phyloP scores from a whole-genome alignment of 2,329 filamentous ascomycete species.

The Cercospora nicotianae region DNA sequence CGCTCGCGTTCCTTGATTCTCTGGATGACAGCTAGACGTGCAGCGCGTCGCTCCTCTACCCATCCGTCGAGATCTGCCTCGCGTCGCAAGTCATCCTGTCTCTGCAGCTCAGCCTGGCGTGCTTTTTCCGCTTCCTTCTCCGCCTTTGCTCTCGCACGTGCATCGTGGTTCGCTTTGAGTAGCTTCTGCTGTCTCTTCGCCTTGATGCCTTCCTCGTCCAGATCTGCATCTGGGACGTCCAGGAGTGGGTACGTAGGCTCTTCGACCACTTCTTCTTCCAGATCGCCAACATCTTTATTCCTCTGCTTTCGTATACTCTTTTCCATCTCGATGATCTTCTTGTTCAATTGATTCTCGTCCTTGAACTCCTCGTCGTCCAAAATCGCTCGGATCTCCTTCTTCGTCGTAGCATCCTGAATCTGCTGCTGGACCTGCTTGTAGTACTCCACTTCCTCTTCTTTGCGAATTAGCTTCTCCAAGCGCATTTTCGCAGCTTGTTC shows the following conservation, averaged over 20 bases:
- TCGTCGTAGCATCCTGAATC: constrained; percentile 69
- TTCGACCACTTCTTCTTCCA: constrained; percentile 74
- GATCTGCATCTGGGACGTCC: constrained; percentile 84
- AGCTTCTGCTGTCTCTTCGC: constrained; percentile 89
- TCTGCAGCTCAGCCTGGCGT: constrained; percentile 76
- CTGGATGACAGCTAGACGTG: constrained; percentile 68
- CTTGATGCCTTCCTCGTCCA: constrained; percentile 88
- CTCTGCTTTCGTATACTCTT: constrained; percentile 84
- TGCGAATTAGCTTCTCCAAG: constrained; percentile 89
- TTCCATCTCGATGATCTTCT: constrained; percentile 83
- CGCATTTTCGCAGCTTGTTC: constrained; percentile 98
- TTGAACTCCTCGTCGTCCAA: constrained; percentile 86
- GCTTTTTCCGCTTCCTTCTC: constrained; percentile 94
- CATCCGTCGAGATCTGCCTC: constrained; percentile 82
- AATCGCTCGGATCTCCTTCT: constrained; percentile 85
- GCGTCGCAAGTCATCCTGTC: constrained; percentile 77
- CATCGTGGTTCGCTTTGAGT: constrained; percentile 92
- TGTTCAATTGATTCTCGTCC: constrained; percentile 83
- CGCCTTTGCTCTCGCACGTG: constrained; percentile 86
- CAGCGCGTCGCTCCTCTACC: constrained; percentile 77
- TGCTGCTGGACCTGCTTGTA: constrained; percentile 79
- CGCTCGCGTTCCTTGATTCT: constrained; percentile 93
- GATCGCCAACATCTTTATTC: constrained; percentile 86
- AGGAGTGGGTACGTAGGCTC: constrained; percentile 83
- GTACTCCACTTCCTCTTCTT: constrained; percentile 93